Evolutionary conservation across 169 alveolate species (phyloP), one percentile per base, ranked within the genome.

Genomic region (Cryptosporidium tyzzeri): DNA sequence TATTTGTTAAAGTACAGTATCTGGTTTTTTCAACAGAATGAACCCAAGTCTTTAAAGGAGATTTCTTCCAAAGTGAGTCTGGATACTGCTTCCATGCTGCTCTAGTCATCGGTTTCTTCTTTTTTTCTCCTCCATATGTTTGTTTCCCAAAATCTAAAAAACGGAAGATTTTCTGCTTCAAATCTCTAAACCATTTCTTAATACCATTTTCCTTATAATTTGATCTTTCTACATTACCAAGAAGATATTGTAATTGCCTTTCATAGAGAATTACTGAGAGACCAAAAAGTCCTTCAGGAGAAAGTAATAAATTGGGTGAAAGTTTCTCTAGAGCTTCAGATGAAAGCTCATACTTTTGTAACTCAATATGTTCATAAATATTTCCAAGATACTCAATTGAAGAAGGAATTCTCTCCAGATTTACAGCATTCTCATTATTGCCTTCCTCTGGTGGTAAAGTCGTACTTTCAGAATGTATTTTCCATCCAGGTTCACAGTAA

Each of bases 31-130:
- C 89, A n/a, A 80, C 89, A 44, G 89, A 80, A 80, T 80, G 89
- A 23, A 80, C 89, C 89, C 89, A 80, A 29, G 89, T 65, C 44
- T 80, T 80, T 14, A 80, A 44, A n/a, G 89, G 89, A 31, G 89
- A 80, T n/a, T 65, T 59, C 55, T 80, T 80, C 89, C 89, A 80
- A 14, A 80, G 68, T 9, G 89, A 80, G 26, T 80, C 89, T 26
- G 89, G 89, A 48, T 80, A 80, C 44, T 80, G 89, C 21, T 80
- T 80, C 89, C 89, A 80, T 26, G 89, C 51, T 41, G 89, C 89
- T 33, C 89, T 80, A 23, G 89, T 80, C 89, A 80, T 80, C 23
- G 73, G 75, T 80, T 80, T 80, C 45, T 80, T 80, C 18, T 70
- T 70, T 5, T 67, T 67, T 14, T 80, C 75, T 10, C 75, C 89